Evolutionary conservation across 2,329 filamentous ascomycete species (phyloP), one percentile per base, ranked within the genome.

Genomic region (Colletotrichum tofieldiae): DNA sequence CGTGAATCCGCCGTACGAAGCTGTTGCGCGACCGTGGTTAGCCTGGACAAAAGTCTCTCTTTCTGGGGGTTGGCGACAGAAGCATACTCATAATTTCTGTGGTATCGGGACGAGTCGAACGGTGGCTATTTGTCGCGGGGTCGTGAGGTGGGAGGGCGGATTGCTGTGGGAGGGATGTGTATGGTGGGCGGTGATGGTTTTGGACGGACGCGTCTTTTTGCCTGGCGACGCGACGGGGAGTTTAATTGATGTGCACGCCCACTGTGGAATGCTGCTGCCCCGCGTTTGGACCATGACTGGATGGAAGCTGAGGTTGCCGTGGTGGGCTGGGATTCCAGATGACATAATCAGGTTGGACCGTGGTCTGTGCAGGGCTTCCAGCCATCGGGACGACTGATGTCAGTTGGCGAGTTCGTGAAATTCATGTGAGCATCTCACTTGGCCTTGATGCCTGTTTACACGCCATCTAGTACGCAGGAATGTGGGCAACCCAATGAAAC

Each of bases 1-100:
- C 51, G 61, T 58, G 67, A 75, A 75, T 26, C 84, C 84, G 72
- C 82, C 84, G 83, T 88, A 89, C 75, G 86, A 85, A 82, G 84
- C 83, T 87, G 71, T 47, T 14, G 41, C n/a, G 12, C 5, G 3
- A 59, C 18, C 16, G 23, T 2, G 11, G 54, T 73, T 43, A 71
- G 62, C 32, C 35, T 2, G 26, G 12, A 20, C 18, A 14, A 18
- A 23, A 23, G 26, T 20, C 45, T 14, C 14, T 18, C n/a, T 18
- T 35, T 12, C 3, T 5, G 3, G 32, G 14, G 12, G 5, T 3
- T 26, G 1, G 23, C 23, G 4, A 23, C 1, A 7, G 5, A 12
- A n/a, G 45, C 35, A 4, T 51, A 71, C 68, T 47, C 68, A 71
- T 71, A 12, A 26, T 58, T 20, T 37, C 5, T 51, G 16, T 58